A percentile compares a stretch with the other conserved stretches of the same genome.
Evolutionary conservation across 2,329 filamentous ascomycete genomes (phyloP).

Genomic region (Bipolaris victoriae): DNA sequence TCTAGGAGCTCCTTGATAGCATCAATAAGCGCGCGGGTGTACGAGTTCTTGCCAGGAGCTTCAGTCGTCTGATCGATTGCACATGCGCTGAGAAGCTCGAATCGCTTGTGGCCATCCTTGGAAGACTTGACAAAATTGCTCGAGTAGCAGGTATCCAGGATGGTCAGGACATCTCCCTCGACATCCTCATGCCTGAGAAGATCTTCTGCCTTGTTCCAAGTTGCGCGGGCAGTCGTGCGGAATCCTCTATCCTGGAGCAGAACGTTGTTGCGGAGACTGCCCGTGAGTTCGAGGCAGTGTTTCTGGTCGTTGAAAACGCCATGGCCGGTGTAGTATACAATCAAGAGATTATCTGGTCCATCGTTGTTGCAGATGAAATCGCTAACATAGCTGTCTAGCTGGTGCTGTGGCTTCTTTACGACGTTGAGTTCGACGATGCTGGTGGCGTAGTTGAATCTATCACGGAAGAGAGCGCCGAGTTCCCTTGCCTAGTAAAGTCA

Average conservation of each 20-base stretch:
- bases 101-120: slow-evolving; percentile 33
- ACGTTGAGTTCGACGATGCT: slow-evolving; percentile 43
- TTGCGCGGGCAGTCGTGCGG: slow-evolving; percentile 35
- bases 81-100: slow-evolving; percentile 45
- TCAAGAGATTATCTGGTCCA: slow-evolving; percentile 42
- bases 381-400: slow-evolving; percentile 38
- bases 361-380: slow-evolving; percentile 39
- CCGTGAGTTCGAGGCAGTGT: slow-evolving; percentile 37
- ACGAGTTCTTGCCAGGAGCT: slow-evolving; percentile 38
- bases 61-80: slow-evolving; percentile 35
- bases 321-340: slow-evolving; percentile 52
- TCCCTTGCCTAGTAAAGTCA: slow-evolving; percentile 34
- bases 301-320: slow-evolving; percentile 33
- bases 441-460: slow-evolving; percentile 39
- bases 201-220: slow-evolving; percentile 45
- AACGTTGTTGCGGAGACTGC: slow-evolving; percentile 11
- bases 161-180: slow-evolving; percentile 46
- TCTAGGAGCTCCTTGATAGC: slow-evolving; percentile 31
- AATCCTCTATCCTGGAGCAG: slow-evolving; percentile 27
- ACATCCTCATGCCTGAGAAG: slow-evolving; percentile 35
- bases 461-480: slow-evolving; percentile 36
- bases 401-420: slow-evolving; percentile 41
- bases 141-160: slow-evolving; percentile 49
- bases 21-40: slow-evolving; percentile 46
- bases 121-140: slow-evolving; percentile 43